Evolutionary conservation across 164 flowering plant genomes (phyloP).

Genomic region (Nymphaea colorata): DNA sequence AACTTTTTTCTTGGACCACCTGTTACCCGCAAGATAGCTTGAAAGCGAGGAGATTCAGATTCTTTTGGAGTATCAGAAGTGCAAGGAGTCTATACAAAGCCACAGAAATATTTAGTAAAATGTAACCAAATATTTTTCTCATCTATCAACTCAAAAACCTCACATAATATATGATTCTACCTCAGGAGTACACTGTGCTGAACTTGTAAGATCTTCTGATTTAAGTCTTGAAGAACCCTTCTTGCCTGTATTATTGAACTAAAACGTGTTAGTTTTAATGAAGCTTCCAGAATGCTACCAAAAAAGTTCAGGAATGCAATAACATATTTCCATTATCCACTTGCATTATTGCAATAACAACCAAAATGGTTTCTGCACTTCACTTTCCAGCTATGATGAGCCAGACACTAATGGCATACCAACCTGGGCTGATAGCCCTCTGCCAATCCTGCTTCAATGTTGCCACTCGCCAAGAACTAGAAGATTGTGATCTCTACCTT

Average conservation of each 20-base stretch:
- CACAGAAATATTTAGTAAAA: neutral
- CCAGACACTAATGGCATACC: too few relatives aligned
- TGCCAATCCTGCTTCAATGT: too few relatives aligned
- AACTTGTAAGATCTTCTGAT: slow-evolving; percentile 48
- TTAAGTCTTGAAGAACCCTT: slow-evolving; percentile 33
- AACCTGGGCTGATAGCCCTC: too few relatives aligned
- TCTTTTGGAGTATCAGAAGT: slow-evolving; percentile 90
- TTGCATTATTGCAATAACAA: too few relatives aligned
- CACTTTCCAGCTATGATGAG: too few relatives aligned
- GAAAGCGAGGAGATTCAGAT: slow-evolving; percentile 99
- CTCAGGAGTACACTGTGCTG: slow-evolving; percentile 74
- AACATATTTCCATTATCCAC: too few relatives aligned
- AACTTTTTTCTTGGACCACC: slow-evolving; percentile 89
- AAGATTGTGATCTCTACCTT: too few relatives aligned
- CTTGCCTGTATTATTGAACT: slow-evolving; percentile 25
- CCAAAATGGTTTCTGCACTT: too few relatives aligned
- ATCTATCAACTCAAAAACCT: neutral
- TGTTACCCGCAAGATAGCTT: slow-evolving; percentile 92
- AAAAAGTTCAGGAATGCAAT: neutral
- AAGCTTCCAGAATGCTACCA: neutral
- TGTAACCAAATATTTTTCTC: neutral
- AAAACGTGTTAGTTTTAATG: too few relatives aligned
- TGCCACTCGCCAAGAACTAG: too few relatives aligned
- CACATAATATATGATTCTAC: slow-evolving; percentile 17
- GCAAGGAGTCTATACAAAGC: slow-evolving; percentile 38